Percentiles rank a stretch among this genome's conserved stretches.
These are phyloP conservation scores for Tolypocladium ovalisporum DNA, from an alignment of 2,329 filamentous ascomycete species.

Conservation along the genomic window DNA sequence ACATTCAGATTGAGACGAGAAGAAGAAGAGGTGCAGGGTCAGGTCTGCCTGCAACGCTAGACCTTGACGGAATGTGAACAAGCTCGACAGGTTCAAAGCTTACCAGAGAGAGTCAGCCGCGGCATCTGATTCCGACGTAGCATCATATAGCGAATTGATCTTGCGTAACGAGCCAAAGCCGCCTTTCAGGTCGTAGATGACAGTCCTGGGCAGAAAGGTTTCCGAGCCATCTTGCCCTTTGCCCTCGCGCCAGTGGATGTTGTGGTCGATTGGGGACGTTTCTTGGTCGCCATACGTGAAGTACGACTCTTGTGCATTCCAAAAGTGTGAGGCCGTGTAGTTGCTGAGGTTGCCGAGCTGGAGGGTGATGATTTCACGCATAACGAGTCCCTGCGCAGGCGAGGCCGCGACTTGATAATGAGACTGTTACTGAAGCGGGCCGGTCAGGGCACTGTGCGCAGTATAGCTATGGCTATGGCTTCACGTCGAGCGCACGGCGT, in stretches of 20 bases:
- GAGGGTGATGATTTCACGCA: constrained; percentile 92
- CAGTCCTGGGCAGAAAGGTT: constrained; percentile 81
- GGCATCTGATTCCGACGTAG: constrained; percentile 16
- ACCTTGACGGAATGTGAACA: background rate
- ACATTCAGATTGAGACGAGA: background rate
- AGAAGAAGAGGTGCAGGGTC: background rate
- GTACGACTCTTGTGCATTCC: constrained; percentile 98
- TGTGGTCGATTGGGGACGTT: constrained; percentile 28
- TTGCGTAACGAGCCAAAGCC: constrained; percentile 82
- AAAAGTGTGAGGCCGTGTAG: constrained; percentile 91
- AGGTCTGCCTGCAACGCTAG: background rate
- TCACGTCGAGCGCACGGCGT: background rate
- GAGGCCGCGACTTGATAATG: background rate
- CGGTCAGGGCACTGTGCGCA: background rate
- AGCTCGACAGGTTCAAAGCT: background rate
- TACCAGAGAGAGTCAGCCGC: constrained; percentile 22
- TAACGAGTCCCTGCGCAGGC: constrained; percentile 22
- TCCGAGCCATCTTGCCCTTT: constrained; percentile 74
- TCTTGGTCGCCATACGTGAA: constrained; percentile 67
- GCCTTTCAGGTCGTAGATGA: constrained; percentile 93
- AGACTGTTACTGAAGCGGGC: background rate
- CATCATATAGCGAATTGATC: constrained; percentile 79
- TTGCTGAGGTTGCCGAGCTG: constrained; percentile 92
- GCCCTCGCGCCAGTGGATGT: constrained; percentile 79
- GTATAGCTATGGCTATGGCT: too few relatives aligned